Evolutionary conservation across 2,329 filamentous ascomycete species (phyloP), one percentile per base, ranked within the genome.

Genomic region (Leptodontidium sp.): DNA sequence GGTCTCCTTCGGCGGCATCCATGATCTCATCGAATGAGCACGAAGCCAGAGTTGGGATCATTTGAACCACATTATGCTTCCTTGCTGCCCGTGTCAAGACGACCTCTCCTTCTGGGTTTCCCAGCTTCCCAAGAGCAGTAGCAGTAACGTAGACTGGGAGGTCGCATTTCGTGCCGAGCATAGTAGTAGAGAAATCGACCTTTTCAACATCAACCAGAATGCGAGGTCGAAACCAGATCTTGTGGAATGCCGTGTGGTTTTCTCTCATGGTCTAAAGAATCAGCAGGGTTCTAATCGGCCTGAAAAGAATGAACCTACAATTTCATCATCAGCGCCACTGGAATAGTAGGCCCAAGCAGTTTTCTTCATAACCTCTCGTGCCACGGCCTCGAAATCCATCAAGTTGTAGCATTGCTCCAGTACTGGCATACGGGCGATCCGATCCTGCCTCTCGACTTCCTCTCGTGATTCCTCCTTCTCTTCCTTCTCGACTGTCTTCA

Each of bases 261-360:
- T 98, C 95, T 72, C 95, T 90, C 85, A 98, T 85, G 0, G 96
- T 98, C 92, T 97, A 73, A 0, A 55, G 17, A 38, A 65, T 72
- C 63, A 78, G 76, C 70, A 47, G 38, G 50, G 17, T 35, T 47
- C 17, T 29, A 49, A 5, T 11, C 14, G 9, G 43, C 26, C 21
- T 4, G 29, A 24, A 57, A 8, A 26, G 47, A 4, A 43, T 29
- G 24, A 24, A 79, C 87, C 77, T 79, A 93, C 91, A 81, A 95
- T 94, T 80, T 95, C 93, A 77, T 97, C 93, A 78, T 96, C 93
- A 0, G 95, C 93, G 67, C 93, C 95, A 77, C 92, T 96, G 0
- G 93, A 97, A 81, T 99, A 99, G 83, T 99, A 99, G 32, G 92
- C 96, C 96, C 96, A 99, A 0, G 95, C 95, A 1, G 91, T 91